A percentile compares a stretch with the other conserved stretches of the same genome.
Evolutionary conservation across 1,284 basidiomycete genomes (phyloP).

Genomic region (Sporisorium reilianum): DNA sequence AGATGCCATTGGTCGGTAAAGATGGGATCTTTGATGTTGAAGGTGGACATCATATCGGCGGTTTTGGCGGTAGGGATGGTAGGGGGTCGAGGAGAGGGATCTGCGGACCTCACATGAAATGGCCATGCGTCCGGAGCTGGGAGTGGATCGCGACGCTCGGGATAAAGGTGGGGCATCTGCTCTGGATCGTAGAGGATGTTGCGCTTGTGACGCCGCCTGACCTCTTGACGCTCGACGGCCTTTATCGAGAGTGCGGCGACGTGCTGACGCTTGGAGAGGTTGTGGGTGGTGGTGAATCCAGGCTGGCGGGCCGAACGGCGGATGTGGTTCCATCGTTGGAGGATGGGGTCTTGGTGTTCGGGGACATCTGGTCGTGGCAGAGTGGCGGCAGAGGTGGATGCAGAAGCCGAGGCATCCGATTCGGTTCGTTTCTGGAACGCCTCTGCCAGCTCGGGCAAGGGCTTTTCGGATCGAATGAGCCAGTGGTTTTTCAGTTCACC

Average conservation of each 20-base stretch:
- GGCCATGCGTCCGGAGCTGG: slow-evolving; percentile 42
- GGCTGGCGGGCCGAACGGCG: slow-evolving; percentile 28
- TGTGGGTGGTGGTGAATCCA: slow-evolving; percentile 35
- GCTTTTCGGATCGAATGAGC: slow-evolving; percentile 78
- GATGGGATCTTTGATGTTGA: slow-evolving; percentile 86
- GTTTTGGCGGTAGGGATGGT: slow-evolving; percentile 44
- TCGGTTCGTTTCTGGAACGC: slow-evolving; percentile 16
- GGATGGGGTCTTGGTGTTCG: slow-evolving; percentile 68
- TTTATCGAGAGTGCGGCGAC: slow-evolving; percentile 54
- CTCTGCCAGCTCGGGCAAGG: slow-evolving; percentile 19
- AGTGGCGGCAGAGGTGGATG: slow-evolving; percentile 15
- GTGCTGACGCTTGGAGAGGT: slow-evolving; percentile 45
- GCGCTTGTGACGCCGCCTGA: slow-evolving; percentile 65
- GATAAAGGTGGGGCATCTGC: slow-evolving; percentile 62
- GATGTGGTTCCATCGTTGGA: slow-evolving; percentile 72
- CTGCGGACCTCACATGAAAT: slow-evolving; percentile 28
- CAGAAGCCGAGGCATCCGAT: slow-evolving; percentile 3
- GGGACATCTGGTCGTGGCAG: slow-evolving; percentile 28
- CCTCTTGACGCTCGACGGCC: slow-evolving; percentile 63
- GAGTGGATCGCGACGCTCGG: slow-evolving; percentile 48
- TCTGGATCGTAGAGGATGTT: slow-evolving; percentile 64
- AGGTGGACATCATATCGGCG: slow-evolving; percentile 57
- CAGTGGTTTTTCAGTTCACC: slow-evolving; percentile 87
- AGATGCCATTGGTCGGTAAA: slow-evolving; percentile 91
- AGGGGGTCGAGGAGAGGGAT: slow-evolving; percentile 52